A percentile compares a stretch with the other conserved stretches of the same genome.
These are phyloP conservation scores for Pseudogymnoascus sp. DNA, from an alignment of 2,329 filamentous ascomycete species.

Conservation along the genomic window DNA sequence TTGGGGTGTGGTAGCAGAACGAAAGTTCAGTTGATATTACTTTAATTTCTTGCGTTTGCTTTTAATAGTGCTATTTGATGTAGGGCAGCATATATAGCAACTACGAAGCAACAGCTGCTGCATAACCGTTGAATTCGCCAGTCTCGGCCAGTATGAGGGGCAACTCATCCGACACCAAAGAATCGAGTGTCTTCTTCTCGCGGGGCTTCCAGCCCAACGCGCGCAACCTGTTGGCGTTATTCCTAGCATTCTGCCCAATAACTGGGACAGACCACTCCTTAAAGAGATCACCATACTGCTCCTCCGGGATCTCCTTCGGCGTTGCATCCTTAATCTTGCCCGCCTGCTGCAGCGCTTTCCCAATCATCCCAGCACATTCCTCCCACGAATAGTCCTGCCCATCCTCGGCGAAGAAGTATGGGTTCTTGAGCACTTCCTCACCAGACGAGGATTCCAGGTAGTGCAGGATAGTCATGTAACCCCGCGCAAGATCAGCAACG, in stretches of 20 bases:
- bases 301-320: constrained; percentile 30
- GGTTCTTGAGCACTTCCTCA: constrained; percentile 32
- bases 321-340: constrained; percentile 32
- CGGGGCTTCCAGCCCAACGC: constrained; percentile 37
- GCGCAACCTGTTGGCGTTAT: constrained; percentile 35
- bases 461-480: constrained; percentile 38
- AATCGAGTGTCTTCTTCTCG: constrained; percentile 35
- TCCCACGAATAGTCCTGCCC: constrained; percentile 37
- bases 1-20: neutral
- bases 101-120: constrained; percentile 13
- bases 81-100: neutral
- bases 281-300: constrained; percentile 35
- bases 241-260: constrained; percentile 36
- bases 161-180: constrained; percentile 36
- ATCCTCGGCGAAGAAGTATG: constrained; percentile 43
- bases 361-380: constrained; percentile 33
- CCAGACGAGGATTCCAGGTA: constrained; percentile 32
- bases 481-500: constrained; percentile 39
- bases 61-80: neutral
- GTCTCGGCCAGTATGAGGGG: constrained; percentile 30
- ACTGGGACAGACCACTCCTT: constrained; percentile 30
- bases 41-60: neutral
- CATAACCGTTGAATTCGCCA: constrained; percentile 11
- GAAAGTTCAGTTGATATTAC: neutral
- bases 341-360: constrained; percentile 29